phyloP scores from a whole-genome alignment of 768 basidiomycete genomes.

The Psilocybe tampanensis region DNA sequence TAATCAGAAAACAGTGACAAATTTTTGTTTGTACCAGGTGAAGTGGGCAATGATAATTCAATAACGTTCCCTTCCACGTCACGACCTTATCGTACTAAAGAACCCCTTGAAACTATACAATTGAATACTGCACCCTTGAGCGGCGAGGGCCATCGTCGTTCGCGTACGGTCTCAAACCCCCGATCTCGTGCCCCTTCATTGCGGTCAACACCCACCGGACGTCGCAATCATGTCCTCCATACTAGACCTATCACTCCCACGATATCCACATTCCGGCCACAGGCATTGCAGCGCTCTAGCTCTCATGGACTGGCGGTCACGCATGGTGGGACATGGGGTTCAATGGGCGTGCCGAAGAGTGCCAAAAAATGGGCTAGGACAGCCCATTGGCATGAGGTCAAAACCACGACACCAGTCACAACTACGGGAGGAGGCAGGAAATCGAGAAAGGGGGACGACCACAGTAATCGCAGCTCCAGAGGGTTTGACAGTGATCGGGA shows the following conservation, averaged over 20 bases:
- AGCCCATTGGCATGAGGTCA: slow-evolving; percentile 72
- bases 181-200: slow-evolving; percentile 26
- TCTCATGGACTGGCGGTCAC: slow-evolving; percentile 35
- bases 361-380: slow-evolving; percentile 64
- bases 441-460: slow-evolving; percentile 1
- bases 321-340: slow-evolving; percentile 27
- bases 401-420: slow-evolving; percentile 1
- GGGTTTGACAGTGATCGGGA: slow-evolving; percentile 4
- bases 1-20: not conserved
- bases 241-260: slow-evolving; percentile 29
- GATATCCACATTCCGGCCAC: slow-evolving; percentile 31
- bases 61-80: slow-evolving; percentile 21
- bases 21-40: not conserved
- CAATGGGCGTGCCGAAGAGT: slow-evolving; percentile 41
- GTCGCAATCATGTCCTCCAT: slow-evolving; percentile 16
- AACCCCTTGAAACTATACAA: slow-evolving; percentile 20
- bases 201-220: slow-evolving; percentile 17
- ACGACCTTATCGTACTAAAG: slow-evolving; percentile 3
- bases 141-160: slow-evolving; percentile 18
- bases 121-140: slow-evolving; percentile 22
- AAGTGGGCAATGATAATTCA: slow-evolving; percentile 9
- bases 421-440: not conserved
- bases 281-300: slow-evolving; percentile 42
- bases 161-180: slow-evolving; percentile 24
- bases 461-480: not conserved